Base-by-base conservation (phyloP, 768 basidiomycete species). In the Ramaria rubella region DNA sequence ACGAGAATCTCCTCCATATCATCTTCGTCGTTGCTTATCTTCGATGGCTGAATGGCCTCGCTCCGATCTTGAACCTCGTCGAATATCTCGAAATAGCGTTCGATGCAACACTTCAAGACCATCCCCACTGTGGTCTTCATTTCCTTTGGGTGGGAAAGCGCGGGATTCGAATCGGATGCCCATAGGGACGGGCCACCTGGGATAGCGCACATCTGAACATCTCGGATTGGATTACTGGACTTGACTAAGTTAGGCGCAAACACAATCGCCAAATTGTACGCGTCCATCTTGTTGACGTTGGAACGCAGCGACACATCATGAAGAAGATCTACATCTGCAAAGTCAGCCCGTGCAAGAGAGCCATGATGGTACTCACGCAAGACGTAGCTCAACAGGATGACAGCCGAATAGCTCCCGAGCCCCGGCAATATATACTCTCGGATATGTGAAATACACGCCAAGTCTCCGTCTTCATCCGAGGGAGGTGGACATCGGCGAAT, bases 11-110 rank as follows among this genome's bases (percentile, higher is more conserved):
- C 87, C 61, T 89, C 86, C 45, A 86, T 80, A 50, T 85, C 83
- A 34, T 89, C 88, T 55, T 89, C 85, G 23, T 67, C 3, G 69
- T 70, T 26, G 65, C 58, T 6, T 70, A 65, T 48, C 58, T 42
- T 11, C 31, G 52, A 15, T 23, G 55, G 34, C 14, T 71, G 70
- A 14, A 80, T 60, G 3, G 82, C 82, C 61, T 90, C 88, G 58
- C 77, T 77, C 15, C 82, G 79, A 69, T 91, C 90, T 56, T 68
- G 71, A n/a, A 86, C 69, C 62, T 92, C 90, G 65, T 91, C 90
- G 62, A 93, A 93, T 29, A 92, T 73, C 66, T 93, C 90, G 67
- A 85, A 91, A 67, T 92, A 93, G 42, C 81, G 81, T 63, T 86
- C 79, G 50, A 92, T 90, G 67, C 87, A 92, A 42, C 89, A 70